A percentile compares a stretch with the other conserved stretches of the same genome.
These are phyloP conservation scores for Boletus sensibilis DNA, from an alignment of 768 basidiomycete species.

Conservation along the genomic window DNA sequence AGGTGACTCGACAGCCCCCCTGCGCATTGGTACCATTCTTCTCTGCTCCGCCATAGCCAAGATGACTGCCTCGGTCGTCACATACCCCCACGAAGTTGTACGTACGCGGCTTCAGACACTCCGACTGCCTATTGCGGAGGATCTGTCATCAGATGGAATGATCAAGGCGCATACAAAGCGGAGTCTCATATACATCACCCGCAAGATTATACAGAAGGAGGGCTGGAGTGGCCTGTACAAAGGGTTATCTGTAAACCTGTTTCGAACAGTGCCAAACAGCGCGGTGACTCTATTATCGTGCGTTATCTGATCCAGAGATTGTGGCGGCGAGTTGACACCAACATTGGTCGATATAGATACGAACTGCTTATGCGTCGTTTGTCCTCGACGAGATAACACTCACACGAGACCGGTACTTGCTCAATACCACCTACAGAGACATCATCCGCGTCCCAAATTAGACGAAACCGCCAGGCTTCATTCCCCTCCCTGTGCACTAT, in stretches of 20 bases:
- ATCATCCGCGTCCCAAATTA: conserved; percentile 11
- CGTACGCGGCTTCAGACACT: conserved; percentile 97
- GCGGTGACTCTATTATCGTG: conserved; percentile 84
- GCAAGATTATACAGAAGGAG: conserved; percentile 73
- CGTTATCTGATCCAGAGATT: conserved; percentile 10
- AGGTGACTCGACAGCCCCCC: conserved; percentile 30
- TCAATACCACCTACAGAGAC: conserved; percentile 13
- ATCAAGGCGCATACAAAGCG: conserved; percentile 51
- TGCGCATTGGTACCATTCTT: conserved; percentile 58
- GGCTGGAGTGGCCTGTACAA: conserved; percentile 91
- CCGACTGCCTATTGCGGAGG: conserved; percentile 59
- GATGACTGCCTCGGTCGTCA: conserved; percentile 92
- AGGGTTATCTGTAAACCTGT: conserved; percentile 89
- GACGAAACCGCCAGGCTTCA: conserved; percentile 14
- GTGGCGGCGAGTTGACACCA: not conserved
- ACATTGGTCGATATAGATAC: conserved; percentile 20
- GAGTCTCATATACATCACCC: conserved; percentile 73
- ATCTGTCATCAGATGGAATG: conserved; percentile 61
- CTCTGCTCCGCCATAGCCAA: conserved; percentile 91
- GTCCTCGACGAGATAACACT: conserved; percentile 17
- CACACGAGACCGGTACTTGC: not conserved
- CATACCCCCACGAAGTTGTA: conserved; percentile 98
- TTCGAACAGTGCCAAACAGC: conserved; percentile 94
- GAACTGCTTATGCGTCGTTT: conserved; percentile 36
- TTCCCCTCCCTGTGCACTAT: conserved; percentile 14